These are phyloP conservation scores for Bonia amplexicaulis DNA, from an alignment of 176 grass and related monocot species.

Conservation along the genomic window DNA sequence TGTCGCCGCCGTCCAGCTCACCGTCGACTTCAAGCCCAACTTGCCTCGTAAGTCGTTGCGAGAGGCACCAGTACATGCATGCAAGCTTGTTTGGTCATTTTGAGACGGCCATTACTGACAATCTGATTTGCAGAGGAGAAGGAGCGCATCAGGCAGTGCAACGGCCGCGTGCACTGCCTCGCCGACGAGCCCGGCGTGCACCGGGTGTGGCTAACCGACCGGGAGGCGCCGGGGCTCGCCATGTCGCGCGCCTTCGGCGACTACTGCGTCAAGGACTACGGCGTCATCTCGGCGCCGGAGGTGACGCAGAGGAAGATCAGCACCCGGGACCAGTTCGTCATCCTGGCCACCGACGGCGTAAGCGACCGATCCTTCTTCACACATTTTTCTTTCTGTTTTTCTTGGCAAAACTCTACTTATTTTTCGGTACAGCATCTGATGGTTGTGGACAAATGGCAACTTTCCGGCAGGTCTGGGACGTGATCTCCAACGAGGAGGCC, in stretches of 20 bases:
- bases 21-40: conserved; percentile 83
- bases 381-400: neutral
- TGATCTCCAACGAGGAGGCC: conserved; percentile 85
- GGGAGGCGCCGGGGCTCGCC: conserved; percentile 71
- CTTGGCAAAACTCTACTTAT: neutral
- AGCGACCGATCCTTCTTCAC: neutral
- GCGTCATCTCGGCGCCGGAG: conserved; percentile 80
- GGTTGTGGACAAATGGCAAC: neutral
- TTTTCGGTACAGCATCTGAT: neutral
- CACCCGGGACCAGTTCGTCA: conserved; percentile 58
- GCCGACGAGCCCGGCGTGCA: conserved; percentile 78
- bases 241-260: conserved; percentile 98
- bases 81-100: neutral
- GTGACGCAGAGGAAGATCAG: conserved; percentile 63
- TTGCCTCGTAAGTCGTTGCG: conserved; percentile 58
- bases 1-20: conserved; percentile 70
- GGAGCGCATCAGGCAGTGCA: conserved; percentile 71
- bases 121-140: conserved; percentile 48
- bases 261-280: conserved; percentile 71
- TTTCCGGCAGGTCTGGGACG: conserved; percentile 76
- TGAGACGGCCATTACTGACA: neutral
- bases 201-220: conserved; percentile 64
- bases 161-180: conserved; percentile 60
- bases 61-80: neutral
- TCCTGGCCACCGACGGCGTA: conserved; percentile 96